Evolutionary conservation across 228 moss, liverwort and hornwort genomes (phyloP).

Genomic region (Sphagnum magellanicum): DNA sequence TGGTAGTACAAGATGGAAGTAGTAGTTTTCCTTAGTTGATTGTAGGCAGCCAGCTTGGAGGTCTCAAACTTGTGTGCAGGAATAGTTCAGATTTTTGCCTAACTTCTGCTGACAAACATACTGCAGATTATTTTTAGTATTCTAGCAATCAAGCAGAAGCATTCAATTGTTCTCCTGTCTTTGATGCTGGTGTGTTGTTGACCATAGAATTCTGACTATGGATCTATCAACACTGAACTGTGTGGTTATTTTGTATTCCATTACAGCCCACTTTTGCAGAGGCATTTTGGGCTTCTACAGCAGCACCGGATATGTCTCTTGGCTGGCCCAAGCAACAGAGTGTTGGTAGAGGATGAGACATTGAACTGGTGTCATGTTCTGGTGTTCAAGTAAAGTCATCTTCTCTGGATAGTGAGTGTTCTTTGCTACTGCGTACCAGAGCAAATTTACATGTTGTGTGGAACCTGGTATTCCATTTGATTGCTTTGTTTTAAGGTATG

Average conservation of each 20-base stretch:
- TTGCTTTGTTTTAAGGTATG: too few species aligned
- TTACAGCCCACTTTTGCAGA: slow-evolving; percentile 38
- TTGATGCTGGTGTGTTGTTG: too few species aligned
- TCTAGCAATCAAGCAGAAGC: too few species aligned
- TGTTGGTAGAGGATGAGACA: slow-evolving; percentile 41
- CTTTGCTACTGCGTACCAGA: slow-evolving; percentile 5
- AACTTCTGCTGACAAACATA: slow-evolving; percentile 19
- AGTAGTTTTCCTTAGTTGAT: slow-evolving; percentile 19
- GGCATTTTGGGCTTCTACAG: slow-evolving; percentile 37
- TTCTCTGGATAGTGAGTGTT: slow-evolving; percentile 44
- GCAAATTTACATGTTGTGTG: too few species aligned
- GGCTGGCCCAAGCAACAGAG: slow-evolving; percentile 30
- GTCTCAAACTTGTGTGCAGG: slow-evolving; percentile 14
- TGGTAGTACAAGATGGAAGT: slow-evolving; percentile 79
- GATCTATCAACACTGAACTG: slow-evolving; percentile 11
- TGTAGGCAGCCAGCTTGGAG: slow-evolving; percentile 14
- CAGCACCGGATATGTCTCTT: slow-evolving; percentile 37
- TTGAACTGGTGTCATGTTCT: slow-evolving; percentile 20
- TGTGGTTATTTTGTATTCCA: slow-evolving; percentile 46
- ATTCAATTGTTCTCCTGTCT: too few species aligned
- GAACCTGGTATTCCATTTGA: too few species aligned
- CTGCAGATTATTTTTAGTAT: slow-evolving; percentile 10
- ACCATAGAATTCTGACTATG: slow-evolving; percentile 14
- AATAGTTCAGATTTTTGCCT: slow-evolving; percentile 13
- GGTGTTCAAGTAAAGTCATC: slow-evolving; percentile 28